Percentiles rank a stretch among this genome's conserved stretches.
Evolutionary conservation across 2,329 filamentous ascomycete genomes (phyloP).

Genomic region (Macroventuria anomochaeta): DNA sequence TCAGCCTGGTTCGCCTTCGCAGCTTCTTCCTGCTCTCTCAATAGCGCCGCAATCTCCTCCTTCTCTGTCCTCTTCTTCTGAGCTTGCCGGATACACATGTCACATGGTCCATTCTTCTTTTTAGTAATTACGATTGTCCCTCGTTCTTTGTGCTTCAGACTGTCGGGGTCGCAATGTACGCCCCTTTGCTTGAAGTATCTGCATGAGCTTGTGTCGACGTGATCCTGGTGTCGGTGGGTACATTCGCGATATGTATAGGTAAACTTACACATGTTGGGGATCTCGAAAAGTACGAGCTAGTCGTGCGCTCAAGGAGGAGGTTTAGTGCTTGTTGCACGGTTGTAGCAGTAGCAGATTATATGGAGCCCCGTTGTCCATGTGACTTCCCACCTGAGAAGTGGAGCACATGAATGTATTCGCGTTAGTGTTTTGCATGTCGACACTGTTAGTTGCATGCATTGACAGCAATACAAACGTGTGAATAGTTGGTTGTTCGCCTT

Average conservation of each 20-base stretch:
- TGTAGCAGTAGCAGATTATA: not conserved
- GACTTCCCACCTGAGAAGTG: constrained; percentile 7
- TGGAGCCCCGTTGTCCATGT: not conserved
- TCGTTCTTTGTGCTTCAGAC: constrained; percentile 20
- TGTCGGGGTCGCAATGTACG: constrained; percentile 28
- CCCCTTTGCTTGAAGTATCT: constrained; percentile 19
- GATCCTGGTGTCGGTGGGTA: constrained; percentile 27
- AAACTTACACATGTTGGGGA: constrained; percentile 30
- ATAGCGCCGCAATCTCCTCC: constrained; percentile 1
- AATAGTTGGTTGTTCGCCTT: constrained; percentile 18
- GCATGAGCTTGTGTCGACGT: constrained; percentile 26
- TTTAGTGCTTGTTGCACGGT: not conserved
- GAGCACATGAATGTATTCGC: constrained; percentile 6
- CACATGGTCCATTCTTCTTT: constrained; percentile 25
- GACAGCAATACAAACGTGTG: constrained; percentile 14
- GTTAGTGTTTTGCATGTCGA: constrained; percentile 12
- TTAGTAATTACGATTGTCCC: constrained; percentile 18
- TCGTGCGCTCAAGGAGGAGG: not conserved
- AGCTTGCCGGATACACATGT: constrained; percentile 17
- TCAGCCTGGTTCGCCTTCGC: no score
- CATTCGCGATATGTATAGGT: constrained; percentile 29
- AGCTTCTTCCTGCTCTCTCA: not conserved
- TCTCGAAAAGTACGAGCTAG: not conserved
- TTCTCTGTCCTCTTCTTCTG: not conserved
- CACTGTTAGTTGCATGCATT: constrained; percentile 14